These are phyloP conservation scores for Luzula sylvatica DNA, from an alignment of 176 grass and related monocot genomes.

Conservation along the genomic window DNA sequence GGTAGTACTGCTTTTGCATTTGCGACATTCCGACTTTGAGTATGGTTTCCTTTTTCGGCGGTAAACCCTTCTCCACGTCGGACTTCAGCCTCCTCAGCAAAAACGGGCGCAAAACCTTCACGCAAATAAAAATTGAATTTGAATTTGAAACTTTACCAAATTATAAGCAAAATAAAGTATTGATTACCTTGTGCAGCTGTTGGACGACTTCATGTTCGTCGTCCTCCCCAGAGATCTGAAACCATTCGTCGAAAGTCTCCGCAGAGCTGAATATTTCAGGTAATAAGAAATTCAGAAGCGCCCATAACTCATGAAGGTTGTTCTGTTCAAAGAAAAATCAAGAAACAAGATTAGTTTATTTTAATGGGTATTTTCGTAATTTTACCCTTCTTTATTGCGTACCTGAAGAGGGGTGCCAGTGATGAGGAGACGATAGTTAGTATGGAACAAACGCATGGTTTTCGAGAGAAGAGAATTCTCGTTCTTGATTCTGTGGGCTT, in stretches of 20 bases:
- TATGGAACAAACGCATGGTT: constrained; percentile 94
- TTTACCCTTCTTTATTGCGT: background rate
- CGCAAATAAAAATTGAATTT: background rate
- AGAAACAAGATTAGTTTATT: too few relatives aligned
- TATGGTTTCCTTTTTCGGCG: constrained; percentile 97
- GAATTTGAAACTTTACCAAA: constrained; percentile 9
- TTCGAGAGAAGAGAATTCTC: constrained; percentile 98
- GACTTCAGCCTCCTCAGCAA: constrained; percentile 92
- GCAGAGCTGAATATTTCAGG: constrained; percentile 98
- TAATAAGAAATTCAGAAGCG: constrained; percentile 95
- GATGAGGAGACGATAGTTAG: constrained; percentile 96
- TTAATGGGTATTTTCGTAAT: too few relatives aligned
- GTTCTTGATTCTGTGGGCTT: constrained; percentile 91
- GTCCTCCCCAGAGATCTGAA: constrained; percentile 96
- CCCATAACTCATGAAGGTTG: constrained; percentile 98
- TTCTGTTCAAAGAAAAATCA: constrained; percentile 46
- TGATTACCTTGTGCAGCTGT: constrained; percentile 91
- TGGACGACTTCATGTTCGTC: constrained; percentile 98
- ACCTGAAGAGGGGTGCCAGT: constrained; percentile 96
- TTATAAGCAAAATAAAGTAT: background rate
- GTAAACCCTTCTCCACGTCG: constrained; percentile 94
- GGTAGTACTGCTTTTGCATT: constrained; percentile 98
- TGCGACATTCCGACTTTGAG: constrained; percentile 99
- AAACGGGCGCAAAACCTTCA: constrained; percentile 98
- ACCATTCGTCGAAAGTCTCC: constrained; percentile 98